Evolutionary conservation across 2,329 filamentous ascomycete genomes (phyloP).

Genomic region (Ophiobolus disseminans): DNA sequence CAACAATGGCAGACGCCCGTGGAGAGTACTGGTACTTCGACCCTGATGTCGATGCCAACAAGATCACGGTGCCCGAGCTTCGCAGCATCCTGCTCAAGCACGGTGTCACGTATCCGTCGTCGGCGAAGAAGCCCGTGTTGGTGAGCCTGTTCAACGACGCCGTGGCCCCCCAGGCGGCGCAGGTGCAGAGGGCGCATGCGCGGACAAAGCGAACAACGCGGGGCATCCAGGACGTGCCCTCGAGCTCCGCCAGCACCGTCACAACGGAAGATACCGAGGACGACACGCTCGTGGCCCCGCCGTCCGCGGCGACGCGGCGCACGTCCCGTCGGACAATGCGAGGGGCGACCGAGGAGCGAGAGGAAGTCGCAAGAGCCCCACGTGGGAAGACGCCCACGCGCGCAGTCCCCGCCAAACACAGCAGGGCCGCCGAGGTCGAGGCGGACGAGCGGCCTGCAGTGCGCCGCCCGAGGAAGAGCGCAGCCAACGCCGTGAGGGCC

Average conservation of each 20-base stretch:
- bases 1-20: slow-evolving; percentile 42
- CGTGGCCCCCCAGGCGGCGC: slow-evolving; percentile 78
- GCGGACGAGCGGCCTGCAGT: slow-evolving; percentile 41
- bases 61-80: slow-evolving; percentile 84
- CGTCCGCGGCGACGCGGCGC: slow-evolving; percentile 36
- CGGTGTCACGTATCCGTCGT: slow-evolving; percentile 83
- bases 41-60: slow-evolving; percentile 81
- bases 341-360: slow-evolving; percentile 50
- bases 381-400: slow-evolving; percentile 45
- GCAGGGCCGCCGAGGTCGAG: slow-evolving; percentile 47
- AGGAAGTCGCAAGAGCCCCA: slow-evolving; percentile 17
- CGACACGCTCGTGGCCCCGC: slow-evolving; percentile 54
- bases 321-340: slow-evolving; percentile 48
- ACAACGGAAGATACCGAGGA: slow-evolving; percentile 63
- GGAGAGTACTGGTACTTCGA: slow-evolving; percentile 71
- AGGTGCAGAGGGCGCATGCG: slow-evolving; percentile 76
- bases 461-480: slow-evolving; percentile 49
- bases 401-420: slow-evolving; percentile 54
- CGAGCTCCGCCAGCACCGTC: slow-evolving; percentile 68
- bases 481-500: slow-evolving; percentile 52
- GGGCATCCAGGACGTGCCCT: slow-evolving; percentile 75
- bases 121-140: slow-evolving; percentile 89
- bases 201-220: slow-evolving; percentile 84
- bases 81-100: slow-evolving; percentile 91
- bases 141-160: slow-evolving; percentile 82